Base-by-base conservation (phyloP, 257 asterid genomes). In the Solanum peruvianum region DNA sequence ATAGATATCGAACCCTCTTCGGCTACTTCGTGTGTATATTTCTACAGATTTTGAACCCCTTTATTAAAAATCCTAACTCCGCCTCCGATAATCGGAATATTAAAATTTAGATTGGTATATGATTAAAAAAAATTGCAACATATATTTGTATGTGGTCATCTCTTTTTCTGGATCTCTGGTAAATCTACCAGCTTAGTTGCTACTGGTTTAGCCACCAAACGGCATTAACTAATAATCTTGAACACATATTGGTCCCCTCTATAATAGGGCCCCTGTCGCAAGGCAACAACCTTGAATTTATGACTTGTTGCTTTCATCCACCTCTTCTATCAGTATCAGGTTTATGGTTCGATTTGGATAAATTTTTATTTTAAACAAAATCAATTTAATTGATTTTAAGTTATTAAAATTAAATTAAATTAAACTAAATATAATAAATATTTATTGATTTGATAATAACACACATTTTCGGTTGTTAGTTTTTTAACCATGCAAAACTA, bases 251-350 rank as follows among this genome's bases (percentile, higher is more conserved):
- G 85, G 85, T 29, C 85, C 85, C 67, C 85, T 44, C 16, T 29
- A 16, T 9, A 49, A 18, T 49, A 80, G 35, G 85, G 39, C 45
- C 69, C 85, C 52, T 18, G n/a, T 11, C 23, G 12, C 18, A 27
- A 16, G 69, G 29, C 69, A 47, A 23, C 21, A 41, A 37, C 83
- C 5, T 76, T 37, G 67, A 9, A 52, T 80, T 80, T 85, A 33
- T 89, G 93, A 85, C 91, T 33, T 73, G 88, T 91, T 92, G 93
- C 95, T 91, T 58, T 92, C 94, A 49, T 89, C 89, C 94, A 88
- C 88, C 93, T 56, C 64, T 56, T 7, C 64, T 56, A 56, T 56
- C 11, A 52, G 8, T 12, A 42, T 11, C 47, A 16, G 3, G 9
- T 45, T 56, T 0, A 56, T 2, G 5, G 16, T 62, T 62, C 16